Evolutionary conservation across 2,329 filamentous ascomycete species (phyloP), one percentile per base, ranked within the genome.

Genomic region (Paraphoma chrysanthemicola): DNA sequence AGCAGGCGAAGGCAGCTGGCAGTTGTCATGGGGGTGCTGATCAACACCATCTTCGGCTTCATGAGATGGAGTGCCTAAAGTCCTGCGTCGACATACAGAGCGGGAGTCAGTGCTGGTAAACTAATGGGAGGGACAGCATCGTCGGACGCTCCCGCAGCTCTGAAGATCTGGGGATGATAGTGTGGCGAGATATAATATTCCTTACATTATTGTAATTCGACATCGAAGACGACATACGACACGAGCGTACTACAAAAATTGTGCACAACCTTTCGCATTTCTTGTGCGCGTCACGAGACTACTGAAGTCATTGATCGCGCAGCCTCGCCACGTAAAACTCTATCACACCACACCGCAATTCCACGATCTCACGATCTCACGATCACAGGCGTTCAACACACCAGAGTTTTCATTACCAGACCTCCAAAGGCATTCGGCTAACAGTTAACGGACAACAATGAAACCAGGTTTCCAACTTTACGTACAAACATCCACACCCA

Each of bases 1-100:
- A 90, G 88, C 58, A 87, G 90, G 70, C 83, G 93, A 69, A 90
- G 92, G 81, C 89, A 93, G 74, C 86, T 97, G 67, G 94, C 94
- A 66, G 92, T 98, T 14, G 87, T 91, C 49, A 89, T 93, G 44
- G 95, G 95, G 0, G 87, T 97, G 17, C 75, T 93, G 57, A 82
- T 98, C 39, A 95, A 94, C 77, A 75, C 92, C 44, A 84, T 84
- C 3, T 90, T 96, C 78, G 92, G 92, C 10, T 83, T 90, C 52
- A 82, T 94, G 71, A 82, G 83, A 59, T 80, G 86, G 65, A 82
- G 84, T 74, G 77, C 75, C 38, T 81, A 59, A 62, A 36, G 6
- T 17, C 23, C 42, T 23, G 44, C 10, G 12, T 30, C 12, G 12
- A 7, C 29, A 30, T 12, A 36, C 14, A 3, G 17, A 11, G 11